Base-by-base conservation (phyloP, 169 alveolate species). In the Plasmodium sp. region DNA sequence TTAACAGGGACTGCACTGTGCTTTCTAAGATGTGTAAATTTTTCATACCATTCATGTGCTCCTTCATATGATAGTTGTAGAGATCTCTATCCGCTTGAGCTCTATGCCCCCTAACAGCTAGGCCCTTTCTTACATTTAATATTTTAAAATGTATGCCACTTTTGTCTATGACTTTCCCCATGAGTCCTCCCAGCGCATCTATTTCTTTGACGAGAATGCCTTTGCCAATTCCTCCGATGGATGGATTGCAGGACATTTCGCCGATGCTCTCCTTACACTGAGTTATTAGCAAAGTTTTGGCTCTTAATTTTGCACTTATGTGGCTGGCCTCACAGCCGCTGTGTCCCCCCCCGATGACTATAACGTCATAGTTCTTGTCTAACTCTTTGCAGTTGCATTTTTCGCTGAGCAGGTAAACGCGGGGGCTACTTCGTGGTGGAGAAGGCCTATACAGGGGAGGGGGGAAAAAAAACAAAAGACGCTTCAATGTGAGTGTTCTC, bases 321-420 rank as follows among this genome's bases (percentile, higher is more conserved):
- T 96, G 93, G 9, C 99, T 99, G 12, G 99, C 99, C 92, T 98
- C 99, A 84, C 98, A 95, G 27, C 99, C 99, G 6, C 99, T 97
- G 86, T 98, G 99, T 22, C 99, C 99, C 5, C 99, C 99, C 12
- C 99, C 99, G 27, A 98, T 96, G n/a, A 98, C 98, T 18, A 97
- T 90, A 67, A 98, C 99, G 83, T 96, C 98, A 75, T 82, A 96
- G 31, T 75, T 75, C 54, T 83, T 92, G 41, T 51, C 88, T 14
- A 83, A 27, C 14, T 54, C 18, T 12, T 79, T 43, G 27, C 92
- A 84, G 74, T 10, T 71, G 74, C 81, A 81, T 80, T 81, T 93
- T 36, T 67, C 77, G 18, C 18, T 56, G 18, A 43, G n/a, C 27
- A 54, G 5, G 33, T 16, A 81, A 10, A 82, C 54, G 34, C n/a